A percentile compares a stretch with the other conserved stretches of the same genome.
phyloP scores from a whole-genome alignment of 306 rosid genomes.

The Glycine latifolia region DNA sequence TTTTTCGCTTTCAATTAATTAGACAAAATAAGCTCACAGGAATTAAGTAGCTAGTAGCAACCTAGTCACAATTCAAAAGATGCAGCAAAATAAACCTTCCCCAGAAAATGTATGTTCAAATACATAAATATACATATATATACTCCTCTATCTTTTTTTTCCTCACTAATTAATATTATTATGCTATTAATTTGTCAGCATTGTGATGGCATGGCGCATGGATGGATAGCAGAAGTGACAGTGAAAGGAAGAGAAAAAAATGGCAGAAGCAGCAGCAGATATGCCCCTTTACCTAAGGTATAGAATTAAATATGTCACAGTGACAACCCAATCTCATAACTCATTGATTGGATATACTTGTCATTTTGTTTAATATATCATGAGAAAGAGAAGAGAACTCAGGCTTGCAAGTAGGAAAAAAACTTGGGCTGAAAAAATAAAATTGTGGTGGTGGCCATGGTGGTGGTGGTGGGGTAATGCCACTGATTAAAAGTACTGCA shows the following conservation, averaged over 20 bases:
- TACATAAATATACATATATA: not conserved
- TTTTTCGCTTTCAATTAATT: not conserved
- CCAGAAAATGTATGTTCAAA: constrained; percentile 27
- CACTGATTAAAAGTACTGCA: not conserved
- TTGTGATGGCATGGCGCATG: constrained; percentile 20
- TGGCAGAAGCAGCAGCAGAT: constrained; percentile 38
- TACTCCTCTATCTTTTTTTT: not conserved
- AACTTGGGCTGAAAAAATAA: not conserved
- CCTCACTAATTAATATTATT: not conserved
- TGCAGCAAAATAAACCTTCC: constrained; percentile 34
- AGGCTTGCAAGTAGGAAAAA: too few relatives aligned
- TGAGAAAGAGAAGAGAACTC: too few relatives aligned
- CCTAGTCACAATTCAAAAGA: constrained; percentile 3
- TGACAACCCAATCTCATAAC: constrained; percentile 39
- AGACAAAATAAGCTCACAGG: not conserved
- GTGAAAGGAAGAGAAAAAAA: constrained; percentile 52
- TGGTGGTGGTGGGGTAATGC: constrained; percentile 39
- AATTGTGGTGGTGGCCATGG: too few relatives aligned
- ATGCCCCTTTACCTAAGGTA: constrained; percentile 57
- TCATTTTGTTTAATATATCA: constrained; percentile 34
- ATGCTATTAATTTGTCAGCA: not conserved
- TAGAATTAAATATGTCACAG: constrained; percentile 30
- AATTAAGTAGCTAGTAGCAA: not conserved
- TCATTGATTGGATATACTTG: constrained; percentile 45
- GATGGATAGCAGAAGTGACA: constrained; percentile 32